A percentile compares a stretch with the other conserved stretches of the same genome.
Evolutionary conservation across 2,329 filamentous ascomycete species (phyloP).

Genomic region (Fusarium tanahbumbuense): DNA sequence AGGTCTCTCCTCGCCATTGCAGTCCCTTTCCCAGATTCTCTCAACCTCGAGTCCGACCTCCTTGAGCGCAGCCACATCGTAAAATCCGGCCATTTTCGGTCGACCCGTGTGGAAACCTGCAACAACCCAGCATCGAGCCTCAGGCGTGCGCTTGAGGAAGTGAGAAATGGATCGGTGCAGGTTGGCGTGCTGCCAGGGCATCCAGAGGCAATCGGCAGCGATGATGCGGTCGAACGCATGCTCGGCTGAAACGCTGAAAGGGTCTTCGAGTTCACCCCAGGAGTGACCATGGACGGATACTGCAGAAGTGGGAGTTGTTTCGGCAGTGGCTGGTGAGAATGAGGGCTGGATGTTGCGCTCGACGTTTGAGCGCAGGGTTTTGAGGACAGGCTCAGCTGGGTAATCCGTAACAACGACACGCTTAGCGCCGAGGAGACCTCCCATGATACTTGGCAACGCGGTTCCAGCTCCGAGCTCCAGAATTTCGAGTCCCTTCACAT

Average conservation of each 20-base stretch:
- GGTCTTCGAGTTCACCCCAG: slow-evolving; percentile 67
- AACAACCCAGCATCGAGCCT: slow-evolving; percentile 71
- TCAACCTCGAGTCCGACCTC: slow-evolving; percentile 69
- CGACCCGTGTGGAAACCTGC: slow-evolving; percentile 80
- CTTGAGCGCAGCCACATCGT: slow-evolving; percentile 59
- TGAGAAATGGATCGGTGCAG: slow-evolving; percentile 70
- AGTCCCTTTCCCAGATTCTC: slow-evolving; percentile 76
- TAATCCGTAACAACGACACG: slow-evolving; percentile 75
- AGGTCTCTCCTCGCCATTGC: slow-evolving; percentile 68
- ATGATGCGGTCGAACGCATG: slow-evolving; percentile 70
- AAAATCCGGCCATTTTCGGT: slow-evolving; percentile 73
- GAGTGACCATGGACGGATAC: slow-evolving; percentile 68
- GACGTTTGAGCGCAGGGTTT: slow-evolving; percentile 69
- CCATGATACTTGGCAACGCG: slow-evolving; percentile 64
- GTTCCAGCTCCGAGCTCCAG: slow-evolving; percentile 77
- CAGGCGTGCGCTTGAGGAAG: slow-evolving; percentile 62
- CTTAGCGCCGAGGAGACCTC: slow-evolving; percentile 59
- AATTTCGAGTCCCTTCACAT: slow-evolving; percentile 63
- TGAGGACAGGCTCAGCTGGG: slow-evolving; percentile 69
- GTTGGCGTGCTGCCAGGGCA: slow-evolving; percentile 77
- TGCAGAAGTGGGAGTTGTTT: slow-evolving; percentile 20
- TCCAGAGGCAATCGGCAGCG: slow-evolving; percentile 81
- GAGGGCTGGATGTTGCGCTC: slow-evolving; percentile 58
- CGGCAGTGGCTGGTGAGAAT: slow-evolving; percentile 49
- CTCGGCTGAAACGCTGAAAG: slow-evolving; percentile 46